Conservation (phyloP, 179 eudicot species). For the Spinacia oleracea region DNA sequence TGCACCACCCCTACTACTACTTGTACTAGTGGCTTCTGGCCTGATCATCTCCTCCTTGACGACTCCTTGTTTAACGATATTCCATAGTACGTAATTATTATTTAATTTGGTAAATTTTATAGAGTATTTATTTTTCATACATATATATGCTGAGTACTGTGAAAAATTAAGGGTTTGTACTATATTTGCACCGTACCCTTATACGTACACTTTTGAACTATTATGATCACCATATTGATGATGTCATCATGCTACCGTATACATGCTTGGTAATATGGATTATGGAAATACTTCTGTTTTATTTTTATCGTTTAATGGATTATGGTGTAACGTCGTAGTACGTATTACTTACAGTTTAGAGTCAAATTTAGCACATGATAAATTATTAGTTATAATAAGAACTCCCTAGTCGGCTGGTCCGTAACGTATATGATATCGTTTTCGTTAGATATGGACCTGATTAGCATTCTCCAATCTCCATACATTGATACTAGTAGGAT, state of each 20-base stretch:
- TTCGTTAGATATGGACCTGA: too few species aligned
- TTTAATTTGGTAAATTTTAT: background rate
- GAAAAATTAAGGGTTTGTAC: constrained; percentile 12
- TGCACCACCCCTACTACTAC: constrained; percentile 51
- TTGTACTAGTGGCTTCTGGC: constrained; percentile 57
- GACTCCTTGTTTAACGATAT: constrained; percentile 62
- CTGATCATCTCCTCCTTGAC: constrained; percentile 60
- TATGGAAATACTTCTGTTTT: too few species aligned
- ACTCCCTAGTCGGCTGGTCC: too few species aligned
- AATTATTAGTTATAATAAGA: too few species aligned
- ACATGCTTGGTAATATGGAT: too few species aligned
- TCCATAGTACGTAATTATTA: constrained; percentile 27
- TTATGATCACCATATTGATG: background rate
- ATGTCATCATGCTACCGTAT: too few species aligned
- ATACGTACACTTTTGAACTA: background rate
- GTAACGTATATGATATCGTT: too few species aligned
- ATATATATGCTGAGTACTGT: constrained; percentile 15
- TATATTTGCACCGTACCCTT: background rate
- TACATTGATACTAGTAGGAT: background rate
- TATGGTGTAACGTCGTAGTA: too few species aligned
- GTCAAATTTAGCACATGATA: too few species aligned
- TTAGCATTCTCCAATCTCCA: too few species aligned
- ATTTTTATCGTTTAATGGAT: too few species aligned
- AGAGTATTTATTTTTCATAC: background rate
- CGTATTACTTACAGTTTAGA: too few species aligned